phyloP scores from a whole-genome alignment of 2,329 filamentous ascomycete genomes.

The Teratosphaeria zuluensis region DNA sequence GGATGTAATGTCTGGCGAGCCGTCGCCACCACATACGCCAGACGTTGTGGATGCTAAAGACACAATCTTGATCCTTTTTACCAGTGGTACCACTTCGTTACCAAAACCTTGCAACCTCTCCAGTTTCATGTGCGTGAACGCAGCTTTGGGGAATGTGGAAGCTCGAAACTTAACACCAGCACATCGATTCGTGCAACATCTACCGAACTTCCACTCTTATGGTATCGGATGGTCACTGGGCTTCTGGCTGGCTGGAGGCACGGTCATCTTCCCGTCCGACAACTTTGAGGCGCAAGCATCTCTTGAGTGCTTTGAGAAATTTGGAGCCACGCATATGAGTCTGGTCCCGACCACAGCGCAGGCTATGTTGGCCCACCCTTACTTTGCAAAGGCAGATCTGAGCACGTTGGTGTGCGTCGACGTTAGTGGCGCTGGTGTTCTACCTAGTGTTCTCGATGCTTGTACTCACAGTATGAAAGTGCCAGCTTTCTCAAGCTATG shows the following conservation, averaged over 20 bases:
- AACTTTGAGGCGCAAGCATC: slow-evolving; percentile 24
- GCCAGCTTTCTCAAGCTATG: slow-evolving; percentile 27
- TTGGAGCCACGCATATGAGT: slow-evolving; percentile 24
- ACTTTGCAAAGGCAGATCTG: slow-evolving; percentile 19
- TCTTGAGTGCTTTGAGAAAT: slow-evolving; percentile 24
- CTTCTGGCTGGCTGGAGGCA: slow-evolving; percentile 20
- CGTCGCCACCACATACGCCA: slow-evolving; percentile 23
- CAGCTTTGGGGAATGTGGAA: slow-evolving; percentile 23
- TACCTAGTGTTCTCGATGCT: slow-evolving; percentile 21
- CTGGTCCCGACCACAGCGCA: slow-evolving; percentile 27
- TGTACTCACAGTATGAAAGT: slow-evolving; percentile 20
- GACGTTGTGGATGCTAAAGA: slow-evolving; percentile 19
- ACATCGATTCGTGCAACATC: slow-evolving; percentile 21
- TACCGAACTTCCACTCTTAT: slow-evolving; percentile 25
- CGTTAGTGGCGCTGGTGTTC: slow-evolving; percentile 29
- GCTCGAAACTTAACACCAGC: slow-evolving; percentile 19
- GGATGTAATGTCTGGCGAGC: slow-evolving; percentile 22
- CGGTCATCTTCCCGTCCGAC: slow-evolving; percentile 21
- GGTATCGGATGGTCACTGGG: slow-evolving; percentile 22
- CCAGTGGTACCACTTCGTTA: slow-evolving; percentile 40
- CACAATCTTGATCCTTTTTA: slow-evolving; percentile 37
- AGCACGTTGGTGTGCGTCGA: slow-evolving; percentile 24
- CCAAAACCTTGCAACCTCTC: slow-evolving; percentile 40
- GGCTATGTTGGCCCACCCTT: slow-evolving; percentile 22
- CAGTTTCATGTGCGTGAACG: slow-evolving; percentile 27